phyloP scores from a whole-genome alignment of 306 rosid genomes.

The Cicer bijugum region DNA sequence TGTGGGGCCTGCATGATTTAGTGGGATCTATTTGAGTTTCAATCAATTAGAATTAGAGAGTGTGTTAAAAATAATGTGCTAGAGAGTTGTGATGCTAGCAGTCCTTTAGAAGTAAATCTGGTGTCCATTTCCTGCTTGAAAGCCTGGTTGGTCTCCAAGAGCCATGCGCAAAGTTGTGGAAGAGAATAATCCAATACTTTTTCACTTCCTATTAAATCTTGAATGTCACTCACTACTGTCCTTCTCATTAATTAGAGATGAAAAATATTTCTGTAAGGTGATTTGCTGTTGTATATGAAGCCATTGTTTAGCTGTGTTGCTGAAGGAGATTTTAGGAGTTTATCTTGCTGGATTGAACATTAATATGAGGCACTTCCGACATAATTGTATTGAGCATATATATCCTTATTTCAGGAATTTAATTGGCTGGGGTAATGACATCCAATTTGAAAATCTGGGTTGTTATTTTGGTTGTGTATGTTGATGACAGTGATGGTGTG shows the following conservation, averaged over 20 bases:
- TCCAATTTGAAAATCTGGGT: background rate
- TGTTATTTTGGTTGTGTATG: slow-evolving; percentile 14
- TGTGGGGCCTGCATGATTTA: no score
- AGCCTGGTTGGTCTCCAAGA: slow-evolving; percentile 18
- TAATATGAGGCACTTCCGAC: background rate
- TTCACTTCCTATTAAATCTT: background rate
- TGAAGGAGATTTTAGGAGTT: slow-evolving; percentile 19
- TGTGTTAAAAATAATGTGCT: no score
- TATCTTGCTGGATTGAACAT: background rate
- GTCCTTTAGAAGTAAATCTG: background rate
- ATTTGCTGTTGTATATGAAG: background rate
- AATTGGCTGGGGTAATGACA: background rate
- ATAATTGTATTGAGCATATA: background rate
- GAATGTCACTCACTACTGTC: background rate
- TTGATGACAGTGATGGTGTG: background rate
- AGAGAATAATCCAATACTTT: background rate
- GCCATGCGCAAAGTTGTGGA: background rate
- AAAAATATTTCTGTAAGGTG: background rate
- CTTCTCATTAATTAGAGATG: background rate
- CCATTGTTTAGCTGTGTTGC: background rate
- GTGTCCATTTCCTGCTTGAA: background rate
- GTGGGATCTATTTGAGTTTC: no score
- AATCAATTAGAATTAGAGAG: no score
- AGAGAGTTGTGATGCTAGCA: no score
- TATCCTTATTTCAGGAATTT: background rate